Conservation (phyloP, 495 filamentous ascomycete genomes). For the Pseudotulostoma volvatum region DNA sequence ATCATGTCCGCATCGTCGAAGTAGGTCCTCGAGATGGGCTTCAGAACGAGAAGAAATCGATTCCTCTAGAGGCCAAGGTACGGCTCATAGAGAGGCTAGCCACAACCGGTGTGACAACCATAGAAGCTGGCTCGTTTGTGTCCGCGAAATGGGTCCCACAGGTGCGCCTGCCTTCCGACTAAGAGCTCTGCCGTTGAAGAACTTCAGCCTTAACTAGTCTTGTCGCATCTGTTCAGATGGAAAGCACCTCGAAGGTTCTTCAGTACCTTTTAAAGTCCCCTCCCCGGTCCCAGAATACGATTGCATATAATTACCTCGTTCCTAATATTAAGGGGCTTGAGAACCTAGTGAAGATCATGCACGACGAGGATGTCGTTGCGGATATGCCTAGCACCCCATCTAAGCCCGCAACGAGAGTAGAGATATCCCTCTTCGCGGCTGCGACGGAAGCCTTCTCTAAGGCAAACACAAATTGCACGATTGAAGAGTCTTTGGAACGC, state of each 20-base stretch:
- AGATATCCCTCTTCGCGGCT: slow-evolving; percentile 82
- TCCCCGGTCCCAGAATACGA: slow-evolving; percentile 40
- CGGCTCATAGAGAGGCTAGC: slow-evolving; percentile 66
- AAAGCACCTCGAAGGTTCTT: slow-evolving; percentile 71
- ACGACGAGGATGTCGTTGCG: slow-evolving; percentile 23
- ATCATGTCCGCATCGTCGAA: slow-evolving; percentile 60
- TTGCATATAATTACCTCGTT: slow-evolving; percentile 86
- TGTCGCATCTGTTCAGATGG: slow-evolving; percentile 48
- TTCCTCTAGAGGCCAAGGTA: slow-evolving; percentile 70
- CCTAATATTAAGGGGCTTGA: slow-evolving; percentile 76
- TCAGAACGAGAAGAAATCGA: slow-evolving; percentile 82
- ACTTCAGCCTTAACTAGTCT: no score
- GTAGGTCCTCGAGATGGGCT: slow-evolving; percentile 89
- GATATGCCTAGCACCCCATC: slow-evolving; percentile 22
- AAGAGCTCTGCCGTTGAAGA: no score
- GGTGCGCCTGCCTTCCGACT: no score
- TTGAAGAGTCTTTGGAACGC: slow-evolving; percentile 60
- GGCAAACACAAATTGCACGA: slow-evolving; percentile 81
- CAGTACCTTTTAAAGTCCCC: slow-evolving; percentile 47
- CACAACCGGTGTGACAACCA: slow-evolving; percentile 68
- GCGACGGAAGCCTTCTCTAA: slow-evolving; percentile 85
- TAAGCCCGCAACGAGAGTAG: slow-evolving; percentile 31
- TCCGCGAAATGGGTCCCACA: slow-evolving; percentile 97
- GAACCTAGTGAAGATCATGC: slow-evolving; percentile 29
- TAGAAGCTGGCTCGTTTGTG: slow-evolving; percentile 93